Conservation (phyloP, 108 stramenopile species). For the Skeletonema tropicum region DNA sequence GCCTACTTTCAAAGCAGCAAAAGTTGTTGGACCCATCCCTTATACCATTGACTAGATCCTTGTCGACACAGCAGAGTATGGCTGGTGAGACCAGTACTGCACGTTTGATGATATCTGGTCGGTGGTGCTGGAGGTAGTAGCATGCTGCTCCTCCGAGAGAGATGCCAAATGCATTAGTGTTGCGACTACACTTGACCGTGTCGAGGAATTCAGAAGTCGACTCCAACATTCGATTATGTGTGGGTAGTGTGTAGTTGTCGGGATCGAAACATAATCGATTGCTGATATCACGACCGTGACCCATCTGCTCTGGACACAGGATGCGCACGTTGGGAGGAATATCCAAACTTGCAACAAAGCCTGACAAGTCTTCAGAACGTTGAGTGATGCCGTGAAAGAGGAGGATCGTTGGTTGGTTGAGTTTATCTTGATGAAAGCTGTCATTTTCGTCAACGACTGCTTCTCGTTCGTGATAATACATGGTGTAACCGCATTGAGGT, state of each 20-base stretch:
- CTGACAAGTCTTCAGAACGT: not conserved
- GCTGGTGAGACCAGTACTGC: conserved; percentile 23
- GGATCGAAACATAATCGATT: not conserved
- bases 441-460: not conserved
- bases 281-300: conserved; percentile 18
- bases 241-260: conserved; percentile 9
- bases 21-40: conserved; percentile 16
- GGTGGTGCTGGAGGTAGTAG: conserved; percentile 10
- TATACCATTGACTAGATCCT: not conserved
- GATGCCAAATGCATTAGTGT: conserved; percentile 9
- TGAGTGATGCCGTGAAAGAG: not conserved
- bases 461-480: conserved; percentile 2
- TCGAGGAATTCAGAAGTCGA: conserved; percentile 21
- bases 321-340: conserved; percentile 17
- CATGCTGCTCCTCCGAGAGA: conserved; percentile 19
- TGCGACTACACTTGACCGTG: conserved; percentile 8
- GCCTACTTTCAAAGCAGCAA: conserved; percentile 19
- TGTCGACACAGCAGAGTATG: conserved; percentile 17
- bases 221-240: conserved; percentile 17
- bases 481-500: not conserved
- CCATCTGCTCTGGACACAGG: conserved; percentile 20
- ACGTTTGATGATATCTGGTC: conserved; percentile 25
- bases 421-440: not conserved
- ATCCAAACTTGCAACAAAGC: conserved; percentile 6
- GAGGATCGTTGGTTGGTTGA: not conserved